Evolutionary conservation across 1,284 basidiomycete genomes (phyloP).

Genomic region (Xerocomus nothofagi): DNA sequence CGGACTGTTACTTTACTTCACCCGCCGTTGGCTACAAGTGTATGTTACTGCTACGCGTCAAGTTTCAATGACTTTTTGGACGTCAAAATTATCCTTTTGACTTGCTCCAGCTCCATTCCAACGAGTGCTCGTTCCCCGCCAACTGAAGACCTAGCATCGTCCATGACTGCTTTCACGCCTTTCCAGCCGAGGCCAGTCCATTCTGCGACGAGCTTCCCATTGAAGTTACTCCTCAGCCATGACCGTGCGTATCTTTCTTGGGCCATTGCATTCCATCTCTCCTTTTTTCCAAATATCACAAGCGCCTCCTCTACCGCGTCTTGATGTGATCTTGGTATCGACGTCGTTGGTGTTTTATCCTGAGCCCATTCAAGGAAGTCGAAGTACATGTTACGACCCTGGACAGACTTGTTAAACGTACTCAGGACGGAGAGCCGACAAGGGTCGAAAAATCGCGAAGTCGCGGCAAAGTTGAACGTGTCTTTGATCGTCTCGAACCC

Average conservation of each 20-base stretch:
- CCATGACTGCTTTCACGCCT: constrained; percentile 51
- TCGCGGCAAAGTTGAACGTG: constrained; percentile 56
- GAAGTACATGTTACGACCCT: constrained; percentile 57
- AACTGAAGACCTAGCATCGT: constrained; percentile 41
- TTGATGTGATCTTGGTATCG: constrained; percentile 5
- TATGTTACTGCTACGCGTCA: constrained; percentile 14
- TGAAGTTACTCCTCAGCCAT: constrained; percentile 48
- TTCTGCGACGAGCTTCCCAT: constrained; percentile 49
- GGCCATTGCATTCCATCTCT: constrained; percentile 45
- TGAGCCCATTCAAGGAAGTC: constrained; percentile 55
- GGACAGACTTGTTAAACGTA: constrained; percentile 44
- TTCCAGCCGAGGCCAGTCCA: constrained; percentile 55
- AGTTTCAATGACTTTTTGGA: constrained; percentile 28
- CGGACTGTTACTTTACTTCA: not conserved
- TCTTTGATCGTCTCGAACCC: constrained; percentile 56
- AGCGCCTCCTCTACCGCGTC: constrained; percentile 47
- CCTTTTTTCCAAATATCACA: constrained; percentile 51
- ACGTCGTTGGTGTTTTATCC: constrained; percentile 14
- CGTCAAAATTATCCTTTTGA: constrained; percentile 34
- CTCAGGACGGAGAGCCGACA: constrained; percentile 26
- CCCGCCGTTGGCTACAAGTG: not conserved
- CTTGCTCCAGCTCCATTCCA: constrained; percentile 34
- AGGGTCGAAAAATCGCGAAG: constrained; percentile 53
- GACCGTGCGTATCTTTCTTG: constrained; percentile 34
- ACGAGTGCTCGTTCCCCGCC: constrained; percentile 41